Evolutionary conservation across 2,329 filamentous ascomycete species (phyloP), one percentile per base, ranked within the genome.

Genomic region (Drechmeria coniospora): DNA sequence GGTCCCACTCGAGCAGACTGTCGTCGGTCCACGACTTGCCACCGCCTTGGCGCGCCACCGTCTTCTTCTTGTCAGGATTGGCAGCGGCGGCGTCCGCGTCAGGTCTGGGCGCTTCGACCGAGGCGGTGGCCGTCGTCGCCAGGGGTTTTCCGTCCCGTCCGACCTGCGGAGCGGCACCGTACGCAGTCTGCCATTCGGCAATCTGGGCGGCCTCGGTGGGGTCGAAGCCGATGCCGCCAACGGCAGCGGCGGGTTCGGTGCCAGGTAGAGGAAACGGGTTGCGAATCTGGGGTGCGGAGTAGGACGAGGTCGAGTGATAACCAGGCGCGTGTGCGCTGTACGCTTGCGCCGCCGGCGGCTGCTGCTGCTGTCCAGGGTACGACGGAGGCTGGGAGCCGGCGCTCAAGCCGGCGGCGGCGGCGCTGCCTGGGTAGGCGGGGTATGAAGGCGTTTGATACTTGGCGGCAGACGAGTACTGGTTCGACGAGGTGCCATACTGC

Each of bases 161-260:
- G n/a, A 40, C 36, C 17, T 46, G 42, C 8, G 50, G 42, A 13
- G 45, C 39, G 11, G 49, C 41, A 23, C 74, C 69, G 53, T 93
- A 93, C 15, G 84, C 82, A 53, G 79, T 87, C 54, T 92, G 84
- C 83, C 87, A 94, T 53, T 92, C 81, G 26, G 86, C 84, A 35
- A 94, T 86, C 51, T 92, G 82, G 17, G 82, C 83, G 32, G 90
- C 83, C 60, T 82, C 78, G 40, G 93, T 83, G 3, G 82, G 73
- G 43, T 93, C 68, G 46, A 63, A 70, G 37, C 64, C 61, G 37
- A 49, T 54, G n/a, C n/a, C n/a, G n/a, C n/a, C n/a, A n/a, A n/a
- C n/a, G n/a, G n/a, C n/a, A n/a, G n/a, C n/a, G 34, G 41, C 42
- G 31, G 43, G 49, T 37, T 45, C 50, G 41, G 40, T 39, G 34